Conservation (phyloP, 306 rosid species). For the Rosa multiflora region DNA sequence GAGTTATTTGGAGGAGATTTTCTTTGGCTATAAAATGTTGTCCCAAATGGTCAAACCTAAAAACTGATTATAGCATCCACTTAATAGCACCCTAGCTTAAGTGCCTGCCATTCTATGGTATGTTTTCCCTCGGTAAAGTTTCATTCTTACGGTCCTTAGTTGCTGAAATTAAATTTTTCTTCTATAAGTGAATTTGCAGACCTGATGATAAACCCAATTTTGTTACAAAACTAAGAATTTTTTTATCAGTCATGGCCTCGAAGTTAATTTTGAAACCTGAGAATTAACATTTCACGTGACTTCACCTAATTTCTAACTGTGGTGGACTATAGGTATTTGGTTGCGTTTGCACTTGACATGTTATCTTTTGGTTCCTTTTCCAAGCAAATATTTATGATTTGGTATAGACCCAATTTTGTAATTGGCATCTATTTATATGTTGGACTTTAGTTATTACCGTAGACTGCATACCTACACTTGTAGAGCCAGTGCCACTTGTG, state of each 20-base stretch:
- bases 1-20: neutral
- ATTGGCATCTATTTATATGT: neutral
- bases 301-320: neutral
- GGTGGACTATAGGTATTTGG: neutral
- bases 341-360: neutral
- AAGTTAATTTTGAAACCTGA: neutral
- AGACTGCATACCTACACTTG: neutral
- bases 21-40: neutral
- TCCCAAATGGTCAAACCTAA: neutral
- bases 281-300: neutral
- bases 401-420: neutral
- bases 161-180: neutral
- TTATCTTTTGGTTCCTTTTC: slow-evolving; percentile 3
- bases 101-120: neutral
- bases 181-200: neutral
- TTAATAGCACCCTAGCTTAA: neutral
- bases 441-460: neutral
- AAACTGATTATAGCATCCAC: neutral
- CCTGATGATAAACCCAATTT: neutral
- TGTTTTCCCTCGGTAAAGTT: neutral
- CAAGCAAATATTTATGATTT: neutral
- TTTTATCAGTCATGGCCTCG: neutral
- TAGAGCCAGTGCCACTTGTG: neutral
- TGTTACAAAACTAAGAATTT: neutral
- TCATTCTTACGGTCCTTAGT: neutral